Conservation (phyloP, 768 basidiomycete species). For the Tulasnella sp. region DNA sequence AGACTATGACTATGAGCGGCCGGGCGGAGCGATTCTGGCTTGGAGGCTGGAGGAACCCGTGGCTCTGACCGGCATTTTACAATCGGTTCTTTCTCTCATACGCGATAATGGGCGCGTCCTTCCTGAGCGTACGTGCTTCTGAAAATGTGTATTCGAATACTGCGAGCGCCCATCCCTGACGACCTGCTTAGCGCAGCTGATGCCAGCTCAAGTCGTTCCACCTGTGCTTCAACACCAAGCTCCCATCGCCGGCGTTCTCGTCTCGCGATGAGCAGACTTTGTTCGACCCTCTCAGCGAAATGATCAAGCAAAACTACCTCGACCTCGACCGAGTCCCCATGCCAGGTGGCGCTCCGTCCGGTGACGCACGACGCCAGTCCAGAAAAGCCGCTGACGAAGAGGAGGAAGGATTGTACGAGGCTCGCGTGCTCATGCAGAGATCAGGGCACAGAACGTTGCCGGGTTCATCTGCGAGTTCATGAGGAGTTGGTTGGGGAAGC, state of each 20-base stretch:
- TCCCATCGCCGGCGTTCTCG: constrained; percentile 53
- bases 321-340: constrained; percentile 47
- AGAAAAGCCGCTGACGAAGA: constrained; percentile 43
- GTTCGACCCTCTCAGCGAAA: constrained; percentile 59
- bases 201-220: constrained; percentile 66
- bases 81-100: constrained; percentile 76
- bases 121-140: constrained; percentile 57
- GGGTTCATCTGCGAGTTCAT: constrained; percentile 79
- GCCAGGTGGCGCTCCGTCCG: constrained; percentile 43
- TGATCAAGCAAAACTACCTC: constrained; percentile 72
- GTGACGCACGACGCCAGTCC: constrained; percentile 46
- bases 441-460: constrained; percentile 72
- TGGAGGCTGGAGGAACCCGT: constrained; percentile 69
- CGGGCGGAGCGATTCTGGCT: constrained; percentile 66
- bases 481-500: constrained; percentile 35
- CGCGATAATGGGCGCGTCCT: constrained; percentile 74
- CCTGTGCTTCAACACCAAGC: constrained; percentile 46
- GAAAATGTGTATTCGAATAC: background rate
- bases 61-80: constrained; percentile 62
- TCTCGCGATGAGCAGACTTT: constrained; percentile 49
- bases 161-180: constrained; percentile 1
- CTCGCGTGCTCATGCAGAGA: constrained; percentile 68
- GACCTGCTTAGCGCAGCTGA: constrained; percentile 58
- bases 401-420: constrained; percentile 58
- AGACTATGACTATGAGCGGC: constrained; percentile 49